Evolutionary conservation across 129 eudicot species (phyloP).

Genomic region (carrot (Daucus carota)): DNA sequence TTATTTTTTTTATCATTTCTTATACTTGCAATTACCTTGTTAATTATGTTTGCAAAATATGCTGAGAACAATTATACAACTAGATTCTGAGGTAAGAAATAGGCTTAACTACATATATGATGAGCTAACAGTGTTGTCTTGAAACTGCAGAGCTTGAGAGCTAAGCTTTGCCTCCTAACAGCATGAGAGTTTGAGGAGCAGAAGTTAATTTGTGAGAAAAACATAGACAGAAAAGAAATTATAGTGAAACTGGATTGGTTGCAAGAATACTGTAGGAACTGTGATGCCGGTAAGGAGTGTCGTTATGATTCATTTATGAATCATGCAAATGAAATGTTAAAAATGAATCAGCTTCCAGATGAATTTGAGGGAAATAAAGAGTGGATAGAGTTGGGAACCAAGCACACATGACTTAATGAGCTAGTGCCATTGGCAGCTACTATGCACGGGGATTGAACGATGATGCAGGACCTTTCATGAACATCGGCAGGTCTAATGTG

Average conservation of each 20-base stretch:
- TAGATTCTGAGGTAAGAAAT: no score
- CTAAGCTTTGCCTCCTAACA: slow-evolving; percentile 35
- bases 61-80: no score
- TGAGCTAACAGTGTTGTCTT: not conserved
- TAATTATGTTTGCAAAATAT: no score
- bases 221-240: slow-evolving; percentile 19
- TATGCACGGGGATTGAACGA: slow-evolving; percentile 35
- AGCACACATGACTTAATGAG: slow-evolving; percentile 32
- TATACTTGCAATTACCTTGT: no score
- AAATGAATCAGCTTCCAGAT: slow-evolving; percentile 43
- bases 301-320: slow-evolving; percentile 46
- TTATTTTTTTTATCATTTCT: no score
- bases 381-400: slow-evolving; percentile 52
- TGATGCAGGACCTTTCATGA: slow-evolving; percentile 44
- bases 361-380: slow-evolving; percentile 42
- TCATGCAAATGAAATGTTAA: slow-evolving; percentile 31
- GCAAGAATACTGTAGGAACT: slow-evolving; percentile 25
- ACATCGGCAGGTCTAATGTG: slow-evolving; percentile 29
- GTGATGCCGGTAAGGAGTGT: slow-evolving; percentile 26
- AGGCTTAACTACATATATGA: no score
- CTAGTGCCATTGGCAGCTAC: slow-evolving; percentile 40
- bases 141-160: slow-evolving; percentile 32
- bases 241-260: not conserved
- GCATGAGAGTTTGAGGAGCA: slow-evolving; percentile 39
- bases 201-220: slow-evolving; percentile 21